Conservation (phyloP, 2,329 filamentous ascomycete genomes). For the Fusarium odoratissimum region DNA sequence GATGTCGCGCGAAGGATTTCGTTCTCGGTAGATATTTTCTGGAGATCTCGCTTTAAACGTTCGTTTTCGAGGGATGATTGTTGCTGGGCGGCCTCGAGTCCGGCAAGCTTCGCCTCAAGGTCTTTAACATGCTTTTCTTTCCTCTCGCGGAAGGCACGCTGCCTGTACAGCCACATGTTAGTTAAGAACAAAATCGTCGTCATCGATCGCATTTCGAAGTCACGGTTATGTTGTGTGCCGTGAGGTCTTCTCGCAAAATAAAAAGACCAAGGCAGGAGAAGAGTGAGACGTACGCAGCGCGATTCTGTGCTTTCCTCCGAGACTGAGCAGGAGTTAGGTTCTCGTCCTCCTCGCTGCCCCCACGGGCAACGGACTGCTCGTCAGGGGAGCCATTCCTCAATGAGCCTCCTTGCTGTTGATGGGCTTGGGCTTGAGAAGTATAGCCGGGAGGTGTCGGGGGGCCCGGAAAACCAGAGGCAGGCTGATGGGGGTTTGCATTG, state of each 20-base stretch:
- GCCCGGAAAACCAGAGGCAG: slow-evolving; percentile 53
- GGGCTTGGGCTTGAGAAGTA: slow-evolving; percentile 41
- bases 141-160: slow-evolving; percentile 94
- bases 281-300: slow-evolving; percentile 65
- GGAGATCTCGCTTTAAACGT: slow-evolving; percentile 83
- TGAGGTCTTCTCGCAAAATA: neutral
- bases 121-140: slow-evolving; percentile 96
- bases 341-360: slow-evolving; percentile 67
- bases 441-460: slow-evolving; percentile 65
- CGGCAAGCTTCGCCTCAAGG: slow-evolving; percentile 85
- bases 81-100: slow-evolving; percentile 79
- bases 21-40: slow-evolving; percentile 89
- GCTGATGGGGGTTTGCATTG: slow-evolving; percentile 50
- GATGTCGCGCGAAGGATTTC: slow-evolving; percentile 89
- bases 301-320: slow-evolving; percentile 70
- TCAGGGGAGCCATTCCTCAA: slow-evolving; percentile 45
- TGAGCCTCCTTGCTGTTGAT: slow-evolving; percentile 40
- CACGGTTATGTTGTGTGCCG: neutral
- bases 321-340: slow-evolving; percentile 68
- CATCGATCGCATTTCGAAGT: neutral
- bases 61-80: slow-evolving; percentile 85
- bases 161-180: slow-evolving; percentile 63
- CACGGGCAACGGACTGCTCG: slow-evolving; percentile 48
- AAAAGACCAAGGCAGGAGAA: neutral
- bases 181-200: neutral